Evolutionary conservation across 2,329 filamentous ascomycete species (phyloP), one percentile per base, ranked within the genome.

Genomic region (Ophiostoma ulmi): DNA sequence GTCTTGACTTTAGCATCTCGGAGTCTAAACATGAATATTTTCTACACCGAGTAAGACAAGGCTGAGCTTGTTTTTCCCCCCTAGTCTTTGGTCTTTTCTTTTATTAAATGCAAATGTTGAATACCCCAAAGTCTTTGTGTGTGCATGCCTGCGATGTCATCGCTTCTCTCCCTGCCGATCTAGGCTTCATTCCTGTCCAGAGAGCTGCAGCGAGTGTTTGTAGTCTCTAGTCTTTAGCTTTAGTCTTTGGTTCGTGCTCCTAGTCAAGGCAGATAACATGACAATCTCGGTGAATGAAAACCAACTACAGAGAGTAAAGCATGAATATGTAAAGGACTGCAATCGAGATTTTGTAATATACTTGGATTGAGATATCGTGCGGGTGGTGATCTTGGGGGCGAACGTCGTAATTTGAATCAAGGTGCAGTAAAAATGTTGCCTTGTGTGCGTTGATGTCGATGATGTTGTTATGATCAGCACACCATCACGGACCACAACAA

Each of bases 11-110:
- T 3, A 26, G 17, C n/a, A 26, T 26, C 5, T 14, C n/a, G 22
- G 8, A 17, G n/a, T 58, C 52, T 58, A 31, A 10, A 58, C 22
- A 31, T 58, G 26, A 10, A 58, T 8, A 58, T 58, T 31, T 26
- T 58, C 10, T 58, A 58, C 52, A 31, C 52, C 52, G n/a, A 26
- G 52, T 58, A 58, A 58, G 52, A 58, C 52, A 58, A 31, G 52
- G 52, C 52, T 55, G 52, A 58, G 52, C 22, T 58, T 26, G 52
- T 48, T 48, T 20, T 48, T 20, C 7, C 44, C 20, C 14, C 20
- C 20, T 20, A 48, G 44, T 48, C 17, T n/a, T n/a, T 48, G 17
- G 44, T n/a, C 44, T 48, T 48, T 48, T 48, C 44, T 48, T 48
- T 48, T 20, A 48, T 48, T 48, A 20, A n/a, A 17, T n/a, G 17